Base-by-base conservation (phyloP, 2,329 filamentous ascomycete genomes). In the Aspergillus ochraceoroseus region DNA sequence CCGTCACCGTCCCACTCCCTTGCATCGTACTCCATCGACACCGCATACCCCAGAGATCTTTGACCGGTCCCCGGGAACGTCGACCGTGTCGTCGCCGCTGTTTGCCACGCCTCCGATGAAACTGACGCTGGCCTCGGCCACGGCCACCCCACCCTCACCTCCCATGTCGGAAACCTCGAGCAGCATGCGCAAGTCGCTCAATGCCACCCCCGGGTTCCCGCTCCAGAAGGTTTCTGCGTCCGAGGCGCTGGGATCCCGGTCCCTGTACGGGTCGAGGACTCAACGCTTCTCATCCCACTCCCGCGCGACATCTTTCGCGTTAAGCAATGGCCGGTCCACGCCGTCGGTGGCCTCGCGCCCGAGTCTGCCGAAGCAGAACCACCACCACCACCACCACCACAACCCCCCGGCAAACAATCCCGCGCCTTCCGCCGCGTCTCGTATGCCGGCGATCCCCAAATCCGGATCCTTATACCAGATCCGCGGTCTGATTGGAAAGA, bases 401-500 rank as follows among this genome's bases (percentile, higher is more conserved):
- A 8, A 46, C 39, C 15, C 47, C 79, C 72, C 58, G 53, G 42
- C 59, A 54, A 38, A n/a, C n/a, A n/a, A n/a, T n/a, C n/a, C n/a
- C n/a, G n/a, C n/a, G n/a, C n/a, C n/a, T n/a, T n/a, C n/a, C n/a
- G n/a, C n/a, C n/a, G n/a, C n/a, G n/a, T n/a, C n/a, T n/a, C n/a
- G n/a, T n/a, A n/a, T n/a, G n/a, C 62, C 56, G n/a, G 62, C 63
- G 18, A 57, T 80, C 38, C 74, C 77, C 30, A 72, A 76, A 46
- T 81, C 79, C 19, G 75, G 77, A 48, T 96, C 92, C 2, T 78
- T 98, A 34, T 85, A 85, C 51, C 92, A 98, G 62, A 94, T 98
- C 57, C 87, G 90, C 49, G 85, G 83, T 19, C 80, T 98, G 50
- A 95, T 94, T 43, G 89, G 87, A 18, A 92, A 96, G 68, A 95